Evolutionary conservation across 164 flowering plant species (phyloP).

Genomic region (Kingdonia uniflora): DNA sequence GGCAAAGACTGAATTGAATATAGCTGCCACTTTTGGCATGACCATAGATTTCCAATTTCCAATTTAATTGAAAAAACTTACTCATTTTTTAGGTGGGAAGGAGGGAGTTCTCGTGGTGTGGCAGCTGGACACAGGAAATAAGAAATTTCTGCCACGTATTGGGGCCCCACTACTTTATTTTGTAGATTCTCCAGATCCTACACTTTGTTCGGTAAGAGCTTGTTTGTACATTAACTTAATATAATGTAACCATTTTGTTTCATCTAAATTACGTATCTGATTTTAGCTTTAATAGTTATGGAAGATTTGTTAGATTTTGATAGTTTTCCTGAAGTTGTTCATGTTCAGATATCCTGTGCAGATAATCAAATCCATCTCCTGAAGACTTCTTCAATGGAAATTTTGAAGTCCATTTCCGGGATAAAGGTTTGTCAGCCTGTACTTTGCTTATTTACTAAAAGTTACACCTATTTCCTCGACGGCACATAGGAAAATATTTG

Average conservation of each 20-base stretch:
- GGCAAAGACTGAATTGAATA: too few relatives aligned
- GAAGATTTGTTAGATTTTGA: too few relatives aligned
- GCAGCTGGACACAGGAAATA: constrained; percentile 91
- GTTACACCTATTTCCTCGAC: too few relatives aligned
- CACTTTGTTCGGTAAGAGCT: constrained; percentile 67
- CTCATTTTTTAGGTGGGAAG: constrained; percentile 42
- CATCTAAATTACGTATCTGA: too few relatives aligned
- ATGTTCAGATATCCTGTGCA: constrained; percentile 77
- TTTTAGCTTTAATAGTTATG: too few relatives aligned
- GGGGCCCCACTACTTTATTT: constrained; percentile 76
- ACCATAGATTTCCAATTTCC: too few relatives aligned
- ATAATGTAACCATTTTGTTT: too few relatives aligned
- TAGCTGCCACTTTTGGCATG: too few relatives aligned
- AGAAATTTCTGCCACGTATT: constrained; percentile 74
- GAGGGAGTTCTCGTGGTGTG: constrained; percentile 96
- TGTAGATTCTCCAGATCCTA: constrained; percentile 63
- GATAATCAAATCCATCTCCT: constrained; percentile 84
- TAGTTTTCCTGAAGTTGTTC: constrained; percentile 4
- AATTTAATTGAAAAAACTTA: too few relatives aligned
- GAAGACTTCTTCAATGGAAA: constrained; percentile 77
- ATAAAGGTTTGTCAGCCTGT: constrained; percentile 58
- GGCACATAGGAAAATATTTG: too few relatives aligned
- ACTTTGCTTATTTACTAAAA: too few relatives aligned
- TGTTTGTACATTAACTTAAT: background rate
- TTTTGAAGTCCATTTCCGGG: constrained; percentile 66